Conservation (phyloP, 2,329 filamentous ascomycete species). For the Neurospora crassa region DNA sequence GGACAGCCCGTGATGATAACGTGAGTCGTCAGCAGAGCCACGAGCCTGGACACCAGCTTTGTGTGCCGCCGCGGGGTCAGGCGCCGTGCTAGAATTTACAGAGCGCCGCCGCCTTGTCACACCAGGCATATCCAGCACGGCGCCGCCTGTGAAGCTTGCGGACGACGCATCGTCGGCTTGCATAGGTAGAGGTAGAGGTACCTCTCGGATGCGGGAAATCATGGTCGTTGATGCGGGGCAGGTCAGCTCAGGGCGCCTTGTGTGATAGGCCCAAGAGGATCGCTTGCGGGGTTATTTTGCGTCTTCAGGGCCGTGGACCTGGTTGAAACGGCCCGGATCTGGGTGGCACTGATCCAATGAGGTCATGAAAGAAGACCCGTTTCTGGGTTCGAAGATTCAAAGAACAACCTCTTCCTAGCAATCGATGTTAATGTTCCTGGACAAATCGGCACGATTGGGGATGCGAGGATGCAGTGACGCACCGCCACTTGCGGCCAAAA, state of each 20-base stretch:
- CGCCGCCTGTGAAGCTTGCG: background rate
- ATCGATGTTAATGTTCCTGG: background rate
- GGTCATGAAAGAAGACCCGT: constrained; percentile 6
- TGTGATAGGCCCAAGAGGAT: constrained; percentile 7
- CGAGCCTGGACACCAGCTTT: background rate
- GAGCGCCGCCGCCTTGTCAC: background rate
- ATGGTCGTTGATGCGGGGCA: constrained; percentile 4
- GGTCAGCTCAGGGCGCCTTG: constrained; percentile 1
- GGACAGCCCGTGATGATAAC: background rate
- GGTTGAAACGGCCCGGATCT: constrained; percentile 17
- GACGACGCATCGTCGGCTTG: constrained; percentile 18
- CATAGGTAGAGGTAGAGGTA: background rate
- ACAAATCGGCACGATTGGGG: background rate
- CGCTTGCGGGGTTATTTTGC: constrained; percentile 8
- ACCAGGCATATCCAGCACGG: background rate
- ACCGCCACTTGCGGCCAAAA: background rate
- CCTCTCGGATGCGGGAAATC: constrained; percentile 3
- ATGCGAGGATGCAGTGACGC: background rate
- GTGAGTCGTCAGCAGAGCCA: background rate
- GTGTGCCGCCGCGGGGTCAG: background rate
- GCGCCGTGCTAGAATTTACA: background rate
- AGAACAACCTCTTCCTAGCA: background rate
- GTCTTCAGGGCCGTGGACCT: constrained; percentile 4
- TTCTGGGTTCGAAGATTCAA: background rate
- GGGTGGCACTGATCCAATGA: constrained; percentile 11